These are phyloP conservation scores for Jaapia argillacea DNA, from an alignment of 768 basidiomycete genomes.

Conservation along the genomic window DNA sequence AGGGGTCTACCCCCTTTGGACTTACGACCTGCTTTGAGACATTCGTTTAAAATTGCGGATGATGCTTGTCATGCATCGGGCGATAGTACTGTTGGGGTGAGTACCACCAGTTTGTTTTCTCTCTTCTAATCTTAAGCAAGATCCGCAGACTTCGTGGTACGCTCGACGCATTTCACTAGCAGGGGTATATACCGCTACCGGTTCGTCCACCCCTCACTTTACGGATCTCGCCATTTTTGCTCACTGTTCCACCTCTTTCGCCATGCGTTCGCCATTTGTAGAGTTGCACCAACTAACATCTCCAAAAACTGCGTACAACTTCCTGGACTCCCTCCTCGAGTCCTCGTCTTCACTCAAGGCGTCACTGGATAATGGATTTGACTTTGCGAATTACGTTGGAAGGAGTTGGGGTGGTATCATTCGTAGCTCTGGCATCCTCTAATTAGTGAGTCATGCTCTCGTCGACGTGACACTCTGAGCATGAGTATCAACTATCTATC, in stretches of 20 bases:
- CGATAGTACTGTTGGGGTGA: conserved; percentile 49
- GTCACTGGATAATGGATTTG: conserved; percentile 38
- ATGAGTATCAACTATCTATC: too few relatives aligned
- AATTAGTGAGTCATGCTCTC: too few relatives aligned
- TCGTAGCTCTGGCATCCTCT: conserved; percentile 54
- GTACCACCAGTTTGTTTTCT: conserved; percentile 8
- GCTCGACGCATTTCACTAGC: conserved; percentile 54
- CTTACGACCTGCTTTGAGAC: conserved; percentile 47
- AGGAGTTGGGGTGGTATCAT: conserved; percentile 67
- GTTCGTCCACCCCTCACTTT: conserved; percentile 21
- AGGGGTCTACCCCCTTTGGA: conserved; percentile 43
- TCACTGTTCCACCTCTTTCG: not conserved
- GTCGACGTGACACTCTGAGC: too few relatives aligned
- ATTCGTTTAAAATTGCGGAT: conserved; percentile 54
- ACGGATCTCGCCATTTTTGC: not conserved
- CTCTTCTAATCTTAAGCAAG: not conserved
- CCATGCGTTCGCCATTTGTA: conserved; percentile 13
- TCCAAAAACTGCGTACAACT: conserved; percentile 51
- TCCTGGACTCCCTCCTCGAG: conserved; percentile 57
- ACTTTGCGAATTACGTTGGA: conserved; percentile 51
- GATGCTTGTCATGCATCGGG: conserved; percentile 54
- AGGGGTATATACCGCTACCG: conserved; percentile 62
- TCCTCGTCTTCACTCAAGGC: conserved; percentile 33
- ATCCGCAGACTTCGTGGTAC: conserved; percentile 44
- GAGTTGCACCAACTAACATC: conserved; percentile 81